Percentiles rank a stretch among this genome's conserved stretches.
phyloP scores from a whole-genome alignment of 1,284 basidiomycete species.

The Marasmius fiardii region DNA sequence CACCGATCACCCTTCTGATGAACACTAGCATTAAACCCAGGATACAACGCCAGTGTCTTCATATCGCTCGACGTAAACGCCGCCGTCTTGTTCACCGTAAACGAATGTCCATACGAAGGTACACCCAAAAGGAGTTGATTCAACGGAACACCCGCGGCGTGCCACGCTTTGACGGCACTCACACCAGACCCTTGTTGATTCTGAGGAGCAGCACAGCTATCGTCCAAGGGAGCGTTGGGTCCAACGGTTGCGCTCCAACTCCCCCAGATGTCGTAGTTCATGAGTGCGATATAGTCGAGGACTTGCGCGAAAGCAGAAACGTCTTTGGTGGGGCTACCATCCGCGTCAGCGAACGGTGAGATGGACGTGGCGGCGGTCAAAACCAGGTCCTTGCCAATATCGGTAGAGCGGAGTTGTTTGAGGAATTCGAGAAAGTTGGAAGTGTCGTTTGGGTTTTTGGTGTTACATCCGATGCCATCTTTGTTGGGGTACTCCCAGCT shows the following conservation, averaged over 20 bases:
- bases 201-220: slow-evolving; percentile 63
- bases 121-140: slow-evolving; percentile 34
- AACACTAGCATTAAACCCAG: slow-evolving; percentile 41
- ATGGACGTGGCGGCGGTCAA: slow-evolving; percentile 74
- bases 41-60: slow-evolving; percentile 40
- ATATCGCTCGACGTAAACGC: slow-evolving; percentile 34
- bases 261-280: slow-evolving; percentile 90
- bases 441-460: slow-evolving; percentile 56
- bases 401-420: slow-evolving; percentile 52
- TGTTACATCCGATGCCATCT: slow-evolving; percentile 67
- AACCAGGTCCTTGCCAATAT: slow-evolving; percentile 47
- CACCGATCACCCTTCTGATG: slow-evolving; percentile 52
- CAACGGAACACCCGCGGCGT: slow-evolving; percentile 72
- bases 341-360: slow-evolving; percentile 61
- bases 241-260: slow-evolving; percentile 40
- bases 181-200: slow-evolving; percentile 74
- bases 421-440: slow-evolving; percentile 74
- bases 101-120: background rate
- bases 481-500: slow-evolving; percentile 85
- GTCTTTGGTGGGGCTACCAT: slow-evolving; percentile 60
- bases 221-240: slow-evolving; percentile 72
- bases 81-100: slow-evolving; percentile 17
- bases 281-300: slow-evolving; percentile 77
- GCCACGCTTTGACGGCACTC: slow-evolving; percentile 74
- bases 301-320: slow-evolving; percentile 68